These are phyloP conservation scores for Leccinum longicurvipes DNA, from an alignment of 768 basidiomycete genomes.

Conservation along the genomic window DNA sequence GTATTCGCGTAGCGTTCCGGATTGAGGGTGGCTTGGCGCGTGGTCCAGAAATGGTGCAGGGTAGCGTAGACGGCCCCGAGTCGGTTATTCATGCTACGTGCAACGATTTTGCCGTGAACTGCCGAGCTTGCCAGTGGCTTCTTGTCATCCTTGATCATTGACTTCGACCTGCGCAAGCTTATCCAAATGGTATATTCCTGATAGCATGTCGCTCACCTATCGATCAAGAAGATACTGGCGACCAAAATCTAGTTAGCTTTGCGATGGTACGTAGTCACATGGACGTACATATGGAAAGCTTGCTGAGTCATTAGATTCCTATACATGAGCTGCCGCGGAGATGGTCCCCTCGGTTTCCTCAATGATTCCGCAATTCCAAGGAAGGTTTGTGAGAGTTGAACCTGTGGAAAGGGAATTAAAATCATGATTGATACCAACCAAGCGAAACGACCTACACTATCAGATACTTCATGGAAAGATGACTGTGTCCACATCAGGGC, in stretches of 20 bases:
- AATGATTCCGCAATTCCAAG: conserved; percentile 54
- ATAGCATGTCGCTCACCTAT: conserved; percentile 6
- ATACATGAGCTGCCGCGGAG: conserved; percentile 45
- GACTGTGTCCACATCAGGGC: conserved; percentile 34
- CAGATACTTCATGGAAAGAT: conserved; percentile 47
- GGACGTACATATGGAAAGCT: conserved; percentile 56
- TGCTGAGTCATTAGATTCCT: conserved; percentile 48
- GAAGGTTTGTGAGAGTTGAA: conserved; percentile 52
- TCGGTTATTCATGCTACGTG: conserved; percentile 36
- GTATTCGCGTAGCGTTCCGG: conserved; percentile 51
- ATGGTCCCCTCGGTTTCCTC: conserved; percentile 46
- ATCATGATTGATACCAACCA: neutral
- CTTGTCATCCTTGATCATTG: conserved; percentile 44
- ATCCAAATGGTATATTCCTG: neutral
- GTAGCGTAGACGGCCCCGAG: conserved; percentile 57
- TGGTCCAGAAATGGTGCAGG: conserved; percentile 51
- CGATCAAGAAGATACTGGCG: conserved; percentile 20
- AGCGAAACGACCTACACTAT: conserved; percentile 37
- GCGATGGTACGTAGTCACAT: neutral
- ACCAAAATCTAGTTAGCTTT: neutral
- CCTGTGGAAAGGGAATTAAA: conserved; percentile 28
- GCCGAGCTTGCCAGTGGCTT: conserved; percentile 40
- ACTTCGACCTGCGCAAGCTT: conserved; percentile 41
- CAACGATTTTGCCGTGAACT: conserved; percentile 13
- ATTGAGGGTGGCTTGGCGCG: conserved; percentile 40